A percentile compares a stretch with the other conserved stretches of the same genome.
phyloP scores from a whole-genome alignment of 1,284 basidiomycete species.

The Hortiboletus rubellus region DNA sequence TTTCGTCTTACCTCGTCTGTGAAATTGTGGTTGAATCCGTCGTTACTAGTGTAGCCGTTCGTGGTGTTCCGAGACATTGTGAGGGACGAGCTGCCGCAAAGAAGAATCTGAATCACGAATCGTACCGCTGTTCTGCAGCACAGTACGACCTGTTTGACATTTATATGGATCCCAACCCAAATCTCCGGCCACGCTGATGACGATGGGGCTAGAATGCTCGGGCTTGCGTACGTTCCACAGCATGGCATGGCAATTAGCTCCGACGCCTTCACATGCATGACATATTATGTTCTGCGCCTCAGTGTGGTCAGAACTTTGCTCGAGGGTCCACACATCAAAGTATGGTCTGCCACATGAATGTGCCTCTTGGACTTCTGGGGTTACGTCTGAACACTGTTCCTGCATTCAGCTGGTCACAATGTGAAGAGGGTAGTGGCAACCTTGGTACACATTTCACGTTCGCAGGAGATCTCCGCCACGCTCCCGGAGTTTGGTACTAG shows the following conservation, averaged over 20 bases:
- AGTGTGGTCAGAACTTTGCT: conserved; percentile 12
- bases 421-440: conserved; percentile 1
- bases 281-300: conserved; percentile 7
- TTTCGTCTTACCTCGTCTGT: conserved; percentile 29
- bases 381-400: neutral
- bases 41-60: conserved; percentile 6
- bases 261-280: conserved; percentile 22
- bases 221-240: conserved; percentile 16
- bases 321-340: neutral
- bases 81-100: neutral
- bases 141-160: conserved; percentile 1
- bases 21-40: conserved; percentile 33
- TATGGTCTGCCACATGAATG: conserved; percentile 15
- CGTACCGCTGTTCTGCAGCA: conserved; percentile 2
- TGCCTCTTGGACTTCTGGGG: neutral
- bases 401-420: neutral
- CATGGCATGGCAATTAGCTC: conserved; percentile 26
- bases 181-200: neutral
- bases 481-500: neutral
- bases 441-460: neutral
- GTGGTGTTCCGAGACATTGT: conserved; percentile 24
- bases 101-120: neutral
- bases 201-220: neutral
- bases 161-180: conserved; percentile 20
- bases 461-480: conserved; percentile 6